Evolutionary conservation across 495 filamentous ascomycete species (phyloP).

Genomic region (Penicillium longicatenatum): DNA sequence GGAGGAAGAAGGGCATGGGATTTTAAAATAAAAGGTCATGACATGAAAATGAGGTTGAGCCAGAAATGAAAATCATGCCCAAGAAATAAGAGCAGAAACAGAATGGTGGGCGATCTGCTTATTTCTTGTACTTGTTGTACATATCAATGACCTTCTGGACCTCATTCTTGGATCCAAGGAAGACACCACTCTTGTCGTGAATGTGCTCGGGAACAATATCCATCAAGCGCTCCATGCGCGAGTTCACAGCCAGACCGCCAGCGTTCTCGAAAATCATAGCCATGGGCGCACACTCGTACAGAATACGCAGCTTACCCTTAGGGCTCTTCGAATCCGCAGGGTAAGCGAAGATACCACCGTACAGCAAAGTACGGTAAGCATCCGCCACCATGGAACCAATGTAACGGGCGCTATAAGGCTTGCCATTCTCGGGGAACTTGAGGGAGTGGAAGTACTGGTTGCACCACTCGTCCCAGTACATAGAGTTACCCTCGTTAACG

Average conservation of each 20-base stretch:
- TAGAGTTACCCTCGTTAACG: conserved; percentile 95
- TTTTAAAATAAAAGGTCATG: conserved; percentile 8
- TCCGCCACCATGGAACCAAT: conserved; percentile 99
- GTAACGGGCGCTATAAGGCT: conserved; percentile 93
- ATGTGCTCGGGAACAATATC: conserved; percentile 90
- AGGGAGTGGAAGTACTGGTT: conserved; percentile 86
- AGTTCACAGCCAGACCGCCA: conserved; percentile 88
- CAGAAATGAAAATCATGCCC: conserved; percentile 6
- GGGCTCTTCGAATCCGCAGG: conserved; percentile 96
- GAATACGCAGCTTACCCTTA: conserved; percentile 95
- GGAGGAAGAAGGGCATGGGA: conserved; percentile 9
- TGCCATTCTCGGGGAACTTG: conserved; percentile 74
- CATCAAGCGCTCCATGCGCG: conserved; percentile 85
- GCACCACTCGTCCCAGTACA: conserved; percentile 91
- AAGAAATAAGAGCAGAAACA: not conserved
- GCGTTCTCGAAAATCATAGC: conserved; percentile 99
- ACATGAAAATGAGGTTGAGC: conserved; percentile 13
- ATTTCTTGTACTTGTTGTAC: conserved; percentile 49
- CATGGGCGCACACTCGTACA: conserved; percentile 99
- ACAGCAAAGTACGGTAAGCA: conserved; percentile 92
- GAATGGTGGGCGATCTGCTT: conserved; percentile 7
- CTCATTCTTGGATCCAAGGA: conserved; percentile 92
- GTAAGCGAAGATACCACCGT: conserved; percentile 97
- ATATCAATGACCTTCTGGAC: conserved; percentile 88
- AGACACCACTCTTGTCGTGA: conserved; percentile 94